phyloP scores from a whole-genome alignment of 1,284 basidiomycete species.

The Veloporphyrellus conicus region DNA sequence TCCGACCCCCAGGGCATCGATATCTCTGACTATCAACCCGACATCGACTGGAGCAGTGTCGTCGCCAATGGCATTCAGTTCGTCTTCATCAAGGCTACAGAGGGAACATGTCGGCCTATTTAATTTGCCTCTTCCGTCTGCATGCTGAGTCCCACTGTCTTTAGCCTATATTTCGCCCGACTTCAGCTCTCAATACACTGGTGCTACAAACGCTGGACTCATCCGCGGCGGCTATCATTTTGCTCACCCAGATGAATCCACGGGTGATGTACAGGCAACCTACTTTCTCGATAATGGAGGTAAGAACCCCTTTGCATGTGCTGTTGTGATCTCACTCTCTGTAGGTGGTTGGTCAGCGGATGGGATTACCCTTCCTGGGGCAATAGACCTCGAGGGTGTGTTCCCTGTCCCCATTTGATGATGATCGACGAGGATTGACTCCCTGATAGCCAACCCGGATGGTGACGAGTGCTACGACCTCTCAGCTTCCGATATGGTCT shows the following conservation, averaged over 20 bases:
- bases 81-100: slow-evolving; percentile 69
- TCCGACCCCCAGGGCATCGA: slow-evolving; percentile 49
- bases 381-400: slow-evolving; percentile 61
- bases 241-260: slow-evolving; percentile 42
- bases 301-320: slow-evolving; percentile 21
- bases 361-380: slow-evolving; percentile 60
- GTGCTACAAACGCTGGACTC: slow-evolving; percentile 45
- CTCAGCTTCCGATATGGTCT: slow-evolving; percentile 50
- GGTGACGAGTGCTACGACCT: slow-evolving; percentile 56
- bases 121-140: neutral
- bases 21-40: slow-evolving; percentile 53
- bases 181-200: slow-evolving; percentile 44
- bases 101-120: slow-evolving; percentile 48
- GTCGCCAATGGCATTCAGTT: slow-evolving; percentile 56
- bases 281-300: slow-evolving; percentile 61
- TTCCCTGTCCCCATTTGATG: neutral
- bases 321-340: slow-evolving; percentile 1
- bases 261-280: slow-evolving; percentile 46
- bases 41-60: slow-evolving; percentile 52
- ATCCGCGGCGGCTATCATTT: slow-evolving; percentile 55
- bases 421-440: slow-evolving; percentile 1
- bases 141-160: neutral
- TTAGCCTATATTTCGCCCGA: slow-evolving; percentile 32
- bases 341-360: slow-evolving; percentile 56
- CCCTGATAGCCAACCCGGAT: slow-evolving; percentile 42